phyloP scores from a whole-genome alignment of 2,329 filamentous ascomycete genomes.

The Nannizzia gypsea region DNA sequence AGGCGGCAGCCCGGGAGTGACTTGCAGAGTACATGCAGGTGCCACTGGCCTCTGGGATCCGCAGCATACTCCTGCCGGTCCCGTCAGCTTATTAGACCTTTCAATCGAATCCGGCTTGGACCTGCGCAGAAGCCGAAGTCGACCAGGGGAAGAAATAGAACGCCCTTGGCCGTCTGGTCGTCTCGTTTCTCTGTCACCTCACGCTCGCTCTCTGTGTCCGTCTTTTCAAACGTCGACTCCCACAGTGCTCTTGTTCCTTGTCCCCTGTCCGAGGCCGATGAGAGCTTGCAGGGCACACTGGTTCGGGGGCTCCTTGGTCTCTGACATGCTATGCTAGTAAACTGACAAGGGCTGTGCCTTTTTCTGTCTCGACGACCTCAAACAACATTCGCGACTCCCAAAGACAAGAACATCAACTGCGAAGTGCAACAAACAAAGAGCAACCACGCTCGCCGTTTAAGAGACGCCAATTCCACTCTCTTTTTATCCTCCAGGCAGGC shows the following conservation, averaged over 20 bases:
- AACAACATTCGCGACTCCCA: background rate
- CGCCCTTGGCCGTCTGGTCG: background rate
- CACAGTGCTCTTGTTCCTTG: background rate
- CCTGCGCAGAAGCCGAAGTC: background rate
- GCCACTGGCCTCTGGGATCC: background rate
- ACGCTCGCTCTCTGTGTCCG: background rate
- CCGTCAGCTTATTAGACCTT: background rate
- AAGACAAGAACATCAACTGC: background rate
- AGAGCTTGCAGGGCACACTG: background rate
- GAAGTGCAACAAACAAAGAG: background rate
- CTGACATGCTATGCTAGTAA: background rate
- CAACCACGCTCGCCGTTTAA: no score
- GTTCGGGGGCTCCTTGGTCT: background rate
- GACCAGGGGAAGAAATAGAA: background rate
- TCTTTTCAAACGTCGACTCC: background rate
- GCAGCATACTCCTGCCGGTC: background rate
- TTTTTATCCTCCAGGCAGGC: no score
- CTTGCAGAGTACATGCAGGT: background rate
- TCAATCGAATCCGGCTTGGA: background rate
- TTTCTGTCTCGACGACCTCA: background rate
- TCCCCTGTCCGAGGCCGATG: background rate
- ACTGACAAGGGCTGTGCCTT: conserved; percentile 1
- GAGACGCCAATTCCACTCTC: no score
- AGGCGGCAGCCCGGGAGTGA: background rate
- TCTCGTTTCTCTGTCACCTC: background rate